Percentiles rank a stretch among this genome's conserved stretches.
Evolutionary conservation across 306 rosid genomes (phyloP).

Genomic region (Alnus glutinosa): DNA sequence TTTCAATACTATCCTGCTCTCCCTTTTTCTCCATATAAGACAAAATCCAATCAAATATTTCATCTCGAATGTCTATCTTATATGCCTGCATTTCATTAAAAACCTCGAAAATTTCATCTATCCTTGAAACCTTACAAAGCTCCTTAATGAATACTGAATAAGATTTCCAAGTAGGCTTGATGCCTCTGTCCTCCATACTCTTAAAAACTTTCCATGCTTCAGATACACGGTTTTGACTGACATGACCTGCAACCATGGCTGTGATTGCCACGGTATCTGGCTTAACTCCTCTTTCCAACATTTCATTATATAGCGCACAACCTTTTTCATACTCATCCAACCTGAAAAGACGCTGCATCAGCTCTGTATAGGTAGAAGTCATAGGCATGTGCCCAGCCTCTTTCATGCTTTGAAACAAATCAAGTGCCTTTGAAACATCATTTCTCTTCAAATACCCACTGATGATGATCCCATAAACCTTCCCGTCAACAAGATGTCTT

Average conservation of each 20-base stretch:
- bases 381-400: slow-evolving; percentile 56
- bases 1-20: slow-evolving; percentile 45
- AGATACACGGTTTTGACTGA: slow-evolving; percentile 51
- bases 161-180: slow-evolving; percentile 62
- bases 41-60: slow-evolving; percentile 49
- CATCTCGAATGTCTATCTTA: slow-evolving; percentile 44
- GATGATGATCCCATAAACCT: slow-evolving; percentile 58
- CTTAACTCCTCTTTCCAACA: slow-evolving; percentile 61
- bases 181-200: slow-evolving; percentile 57
- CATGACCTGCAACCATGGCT: slow-evolving; percentile 81
- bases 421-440: slow-evolving; percentile 55
- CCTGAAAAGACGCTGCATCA: slow-evolving; percentile 73
- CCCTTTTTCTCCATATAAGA: slow-evolving; percentile 60
- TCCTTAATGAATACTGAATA: slow-evolving; percentile 71
- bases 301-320: slow-evolving; percentile 69
- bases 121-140: slow-evolving; percentile 73
- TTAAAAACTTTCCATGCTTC: slow-evolving; percentile 72
- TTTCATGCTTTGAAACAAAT: slow-evolving; percentile 60
- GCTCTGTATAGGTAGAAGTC: slow-evolving; percentile 69
- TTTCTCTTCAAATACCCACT: slow-evolving; percentile 60
- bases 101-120: slow-evolving; percentile 63
- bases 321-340: slow-evolving; percentile 55
- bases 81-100: slow-evolving; percentile 67
- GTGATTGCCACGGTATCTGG: slow-evolving; percentile 68
- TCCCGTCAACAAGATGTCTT: slow-evolving; percentile 46